Base-by-base conservation (phyloP, 148 eudicot species). In the Persicaria maculosa region DNA sequence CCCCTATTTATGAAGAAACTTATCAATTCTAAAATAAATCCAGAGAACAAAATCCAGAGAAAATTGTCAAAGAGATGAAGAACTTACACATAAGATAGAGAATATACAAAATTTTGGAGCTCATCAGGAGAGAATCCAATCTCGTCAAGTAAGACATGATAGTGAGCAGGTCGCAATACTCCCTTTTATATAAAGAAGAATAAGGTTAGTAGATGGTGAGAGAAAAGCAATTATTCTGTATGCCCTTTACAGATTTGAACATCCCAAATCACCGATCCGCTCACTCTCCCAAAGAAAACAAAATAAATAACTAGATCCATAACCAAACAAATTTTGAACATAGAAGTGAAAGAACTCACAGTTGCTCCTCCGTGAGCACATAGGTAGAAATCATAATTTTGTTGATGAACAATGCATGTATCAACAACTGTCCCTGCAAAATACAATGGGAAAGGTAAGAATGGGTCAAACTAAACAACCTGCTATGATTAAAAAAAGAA, bases 131-230 rank as follows among this genome's bases (percentile, higher is more conserved):
- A 83, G 87, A 96, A 96, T 79, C 99, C 99, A 71, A 96, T 96
- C 84, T 96, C 99, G 80, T 96, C 94, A 50, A 96, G 83, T 88
- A 96, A 84, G 70, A 96, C 94, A 79, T 92, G 97, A 78, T 92
- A 96, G 86, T 92, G 99, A 57, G 91, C 87, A 16, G 99, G 97
- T 72, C 97, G 83, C 82, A 93, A 76, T 64, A 97, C 92, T 72
- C 97, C 99, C 99, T 96, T 82, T 79, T 80, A 22, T 11, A 70
- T 52, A 53, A 64, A 50, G 36, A 40, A 59, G 25, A 72, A 72
- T 44, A 64, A 55, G 43, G 62, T 22, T 65, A 36, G 6, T 15
- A 65, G 9, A 62, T 43, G 11, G 68, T 19, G 64, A 7, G 68
- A 10, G 68, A 62, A 58, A 58, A 20, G 3, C 36, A 20, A 58